Evolutionary conservation across 352 stramenopile genomes (phyloP).

Genomic region (Phytophthora aleatoria): DNA sequence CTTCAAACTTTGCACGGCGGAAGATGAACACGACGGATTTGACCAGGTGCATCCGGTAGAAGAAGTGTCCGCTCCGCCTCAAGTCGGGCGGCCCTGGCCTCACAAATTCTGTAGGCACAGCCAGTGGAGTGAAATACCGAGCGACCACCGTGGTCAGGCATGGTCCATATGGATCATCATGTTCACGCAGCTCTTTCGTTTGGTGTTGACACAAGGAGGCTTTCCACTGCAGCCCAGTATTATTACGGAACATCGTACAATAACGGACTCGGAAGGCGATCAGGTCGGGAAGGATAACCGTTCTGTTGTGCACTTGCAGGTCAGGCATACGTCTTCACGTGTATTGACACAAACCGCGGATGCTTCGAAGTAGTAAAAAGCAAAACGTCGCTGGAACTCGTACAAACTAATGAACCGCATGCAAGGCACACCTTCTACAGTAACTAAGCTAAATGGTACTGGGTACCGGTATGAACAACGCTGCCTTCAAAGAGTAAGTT

Average conservation of each 20-base stretch:
- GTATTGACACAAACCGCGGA: too few relatives aligned
- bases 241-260: not conserved
- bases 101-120: constrained; percentile 6
- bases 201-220: constrained; percentile 11
- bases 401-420: too few relatives aligned
- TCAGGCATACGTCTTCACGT: not conserved
- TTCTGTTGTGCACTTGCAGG: constrained; percentile 6
- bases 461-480: too few relatives aligned
- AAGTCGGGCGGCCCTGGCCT: constrained; percentile 4
- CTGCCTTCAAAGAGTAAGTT: too few relatives aligned
- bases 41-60: constrained; percentile 22
- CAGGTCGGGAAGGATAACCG: not conserved
- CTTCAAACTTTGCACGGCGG: constrained; percentile 22
- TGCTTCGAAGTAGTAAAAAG: too few relatives aligned
- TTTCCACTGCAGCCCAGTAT: constrained; percentile 21
- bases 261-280: constrained; percentile 10
- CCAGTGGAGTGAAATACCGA: not conserved
- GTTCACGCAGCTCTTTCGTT: not conserved
- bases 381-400: too few relatives aligned
- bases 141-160: constrained; percentile 11
- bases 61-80: constrained; percentile 23
- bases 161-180: constrained; percentile 4
- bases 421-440: too few relatives aligned
- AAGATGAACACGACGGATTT: constrained; percentile 25
- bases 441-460: too few relatives aligned